Conservation (phyloP, 2,329 filamentous ascomycete genomes). For the Pyrenophora teres region DNA sequence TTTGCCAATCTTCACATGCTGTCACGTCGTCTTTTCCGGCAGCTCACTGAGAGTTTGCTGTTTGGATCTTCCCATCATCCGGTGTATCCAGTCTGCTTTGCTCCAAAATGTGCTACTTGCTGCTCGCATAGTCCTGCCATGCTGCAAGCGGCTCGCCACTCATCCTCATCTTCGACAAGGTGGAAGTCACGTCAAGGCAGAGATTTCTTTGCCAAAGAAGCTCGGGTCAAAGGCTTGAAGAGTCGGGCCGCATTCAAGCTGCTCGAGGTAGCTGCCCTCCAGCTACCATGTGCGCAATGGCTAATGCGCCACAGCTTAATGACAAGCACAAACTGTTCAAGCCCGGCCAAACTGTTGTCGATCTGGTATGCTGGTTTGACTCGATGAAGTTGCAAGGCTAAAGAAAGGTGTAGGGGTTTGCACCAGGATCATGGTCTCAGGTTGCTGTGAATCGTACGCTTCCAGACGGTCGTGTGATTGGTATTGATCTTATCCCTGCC, state of each 20-base stretch:
- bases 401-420: constrained; percentile 65
- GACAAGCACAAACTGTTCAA: constrained; percentile 79
- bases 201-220: constrained; percentile 75
- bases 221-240: constrained; percentile 79
- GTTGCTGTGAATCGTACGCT: constrained; percentile 80
- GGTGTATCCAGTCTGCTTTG: constrained; percentile 14
- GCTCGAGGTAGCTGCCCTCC: constrained; percentile 66
- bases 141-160: constrained; percentile 15
- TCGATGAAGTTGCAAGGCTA: constrained; percentile 13
- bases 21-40: constrained; percentile 43
- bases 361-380: constrained; percentile 64
- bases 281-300: neutral
- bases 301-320: constrained; percentile 67
- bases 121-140: constrained; percentile 4
- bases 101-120: constrained; percentile 20
- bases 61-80: constrained; percentile 17
- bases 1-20: constrained; percentile 40
- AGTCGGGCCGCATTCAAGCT: constrained; percentile 94
- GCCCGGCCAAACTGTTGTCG: constrained; percentile 81
- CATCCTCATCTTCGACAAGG: constrained; percentile 66
- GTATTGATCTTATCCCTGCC: constrained; percentile 92
- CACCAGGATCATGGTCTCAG: constrained; percentile 69
- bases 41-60: constrained; percentile 44
- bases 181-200: constrained; percentile 81
- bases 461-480: constrained; percentile 79